Base-by-base conservation (phyloP, 1,284 basidiomycete genomes). In the Mycena citricolor region DNA sequence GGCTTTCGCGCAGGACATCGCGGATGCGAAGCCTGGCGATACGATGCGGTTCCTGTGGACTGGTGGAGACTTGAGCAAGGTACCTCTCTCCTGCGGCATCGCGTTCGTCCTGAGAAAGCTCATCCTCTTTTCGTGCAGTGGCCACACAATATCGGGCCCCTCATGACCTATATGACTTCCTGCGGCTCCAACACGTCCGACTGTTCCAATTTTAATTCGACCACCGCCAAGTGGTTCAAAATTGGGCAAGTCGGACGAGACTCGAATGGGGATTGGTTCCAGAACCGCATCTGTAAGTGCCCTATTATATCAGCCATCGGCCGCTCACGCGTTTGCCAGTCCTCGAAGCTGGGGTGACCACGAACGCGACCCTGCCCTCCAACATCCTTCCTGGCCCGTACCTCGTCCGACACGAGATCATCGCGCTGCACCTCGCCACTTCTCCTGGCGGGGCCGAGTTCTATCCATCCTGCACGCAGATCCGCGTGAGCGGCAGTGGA, bases 331-430 rank as follows among this genome's bases (percentile, higher is more conserved):
- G 4, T 21, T 30, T 45, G 29, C 31, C 23, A 47, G 40, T 33
- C 44, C 4, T 38, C 66, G 61, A 61, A 53, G 44, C 47, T 7
- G 65, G 66, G 4, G 56, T 55, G 19, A 58, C 72, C 5, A 70
- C 71, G 30, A 70, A 63, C 7, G 65, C 80, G 11, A 77, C 69
- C 0, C 64, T 88, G 41, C 85, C 85, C 2, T 43, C 57, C 16
- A 72, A 67, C 43, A 64, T 88, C 43, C 67, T 71, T 1, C 59
- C 81, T 0, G 86, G 86, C 2, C 67, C 78, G 55, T 89, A 88
- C 59, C 69, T 89, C 44, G 61, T 88, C 52, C 80, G 86, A 3
- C 77, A 83, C 58, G 85, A 88, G 63, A 75, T 88, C 59, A 80
- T 88, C 58, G 76, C 80, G 6, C 74, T 87, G 13, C 86, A 88